These are phyloP conservation scores for Solanum ossicruentum DNA, from an alignment of 257 asterid species.

Conservation along the genomic window DNA sequence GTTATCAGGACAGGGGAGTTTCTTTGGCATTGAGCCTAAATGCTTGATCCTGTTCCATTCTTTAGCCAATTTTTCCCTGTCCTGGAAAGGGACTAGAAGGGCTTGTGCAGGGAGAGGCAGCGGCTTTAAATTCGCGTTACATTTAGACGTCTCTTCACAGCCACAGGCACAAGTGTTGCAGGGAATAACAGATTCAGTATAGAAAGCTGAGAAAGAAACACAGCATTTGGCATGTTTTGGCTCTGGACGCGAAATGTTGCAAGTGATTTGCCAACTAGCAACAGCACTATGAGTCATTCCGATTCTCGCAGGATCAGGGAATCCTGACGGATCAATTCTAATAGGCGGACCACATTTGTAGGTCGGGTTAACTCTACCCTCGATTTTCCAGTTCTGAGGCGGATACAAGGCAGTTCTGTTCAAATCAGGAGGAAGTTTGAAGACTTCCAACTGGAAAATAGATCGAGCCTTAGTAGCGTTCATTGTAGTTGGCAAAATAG, in stretches of 20 bases:
- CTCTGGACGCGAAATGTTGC: constrained; percentile 67
- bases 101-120: constrained; percentile 58
- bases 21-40: constrained; percentile 20
- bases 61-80: constrained; percentile 44
- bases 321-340: constrained; percentile 52
- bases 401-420: constrained; percentile 67
- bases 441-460: constrained; percentile 67
- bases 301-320: constrained; percentile 61
- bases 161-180: constrained; percentile 93
- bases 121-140: constrained; percentile 27
- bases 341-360: constrained; percentile 78
- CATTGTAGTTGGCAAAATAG: constrained; percentile 55
- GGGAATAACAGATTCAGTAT: constrained; percentile 52
- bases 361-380: constrained; percentile 38
- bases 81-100: constrained; percentile 58
- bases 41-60: constrained; percentile 50
- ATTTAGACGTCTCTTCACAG: constrained; percentile 18
- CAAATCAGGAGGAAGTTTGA: constrained; percentile 79
- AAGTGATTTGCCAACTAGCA: constrained; percentile 71
- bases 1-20: constrained; percentile 76
- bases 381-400: constrained; percentile 74
- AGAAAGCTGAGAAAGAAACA: constrained; percentile 79
- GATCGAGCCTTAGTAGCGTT: constrained; percentile 55
- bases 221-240: constrained; percentile 56
- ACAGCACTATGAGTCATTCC: constrained; percentile 34